These are phyloP conservation scores for Rhizophora apiculata DNA, from an alignment of 345 rosid genomes.

Conservation along the genomic window DNA sequence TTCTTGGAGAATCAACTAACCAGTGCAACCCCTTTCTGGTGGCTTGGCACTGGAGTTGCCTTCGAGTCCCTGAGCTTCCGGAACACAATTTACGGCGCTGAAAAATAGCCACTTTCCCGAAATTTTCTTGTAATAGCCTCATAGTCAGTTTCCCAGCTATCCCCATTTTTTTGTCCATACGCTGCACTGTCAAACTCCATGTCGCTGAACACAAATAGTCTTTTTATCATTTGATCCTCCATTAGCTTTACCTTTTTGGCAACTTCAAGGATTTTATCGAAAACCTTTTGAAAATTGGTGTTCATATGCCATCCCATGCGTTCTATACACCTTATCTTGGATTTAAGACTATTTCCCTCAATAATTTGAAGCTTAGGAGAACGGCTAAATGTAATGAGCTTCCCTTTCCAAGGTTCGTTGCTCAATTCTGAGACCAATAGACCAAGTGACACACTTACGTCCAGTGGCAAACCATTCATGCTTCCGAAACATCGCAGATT, in stretches of 20 bases:
- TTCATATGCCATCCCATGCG: no score
- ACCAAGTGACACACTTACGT: conserved; percentile 7
- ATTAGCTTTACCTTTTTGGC: no score
- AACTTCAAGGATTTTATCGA: no score
- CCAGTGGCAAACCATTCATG: conserved; percentile 4
- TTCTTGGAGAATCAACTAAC: conserved; percentile 45
- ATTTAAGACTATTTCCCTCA: background rate
- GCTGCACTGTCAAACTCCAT: no score
- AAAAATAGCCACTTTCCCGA: conserved; percentile 3
- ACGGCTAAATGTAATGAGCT: conserved; percentile 3
- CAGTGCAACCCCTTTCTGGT: conserved; percentile 37
- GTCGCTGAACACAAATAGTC: no score
- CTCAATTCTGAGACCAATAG: conserved; percentile 9
- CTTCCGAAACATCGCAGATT: conserved; percentile 13
- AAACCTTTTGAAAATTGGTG: no score
- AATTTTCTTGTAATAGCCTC: conserved; percentile 14
- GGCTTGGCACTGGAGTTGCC: conserved; percentile 27
- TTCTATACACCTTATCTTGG: no score
- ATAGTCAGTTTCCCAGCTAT: conserved; percentile 14
- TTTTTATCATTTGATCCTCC: no score
- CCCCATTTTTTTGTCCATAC: no score
- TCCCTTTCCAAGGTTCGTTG: conserved; percentile 17
- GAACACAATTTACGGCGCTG: conserved; percentile 27
- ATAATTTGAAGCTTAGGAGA: background rate
- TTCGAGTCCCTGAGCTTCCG: conserved; percentile 35